Percentiles rank a stretch among this genome's conserved stretches.
Conservation (phyloP, 1,284 basidiomycete species). For the Taiwanofungus camphoratus region DNA sequence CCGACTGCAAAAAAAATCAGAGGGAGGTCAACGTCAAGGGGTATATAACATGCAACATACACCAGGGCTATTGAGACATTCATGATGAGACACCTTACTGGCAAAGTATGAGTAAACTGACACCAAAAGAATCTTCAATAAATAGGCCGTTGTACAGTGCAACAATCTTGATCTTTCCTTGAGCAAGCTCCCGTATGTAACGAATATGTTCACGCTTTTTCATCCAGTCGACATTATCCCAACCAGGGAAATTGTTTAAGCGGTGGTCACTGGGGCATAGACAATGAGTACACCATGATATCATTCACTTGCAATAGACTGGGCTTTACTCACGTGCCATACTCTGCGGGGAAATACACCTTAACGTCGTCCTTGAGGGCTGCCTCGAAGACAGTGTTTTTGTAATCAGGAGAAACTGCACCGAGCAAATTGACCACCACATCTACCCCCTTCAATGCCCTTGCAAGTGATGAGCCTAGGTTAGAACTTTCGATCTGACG, state of each 20-base stretch:
- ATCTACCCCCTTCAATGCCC: constrained; percentile 19
- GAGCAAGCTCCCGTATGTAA: constrained; percentile 13
- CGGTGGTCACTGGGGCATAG: constrained; percentile 20
- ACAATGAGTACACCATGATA: neutral
- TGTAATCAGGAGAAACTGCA: constrained; percentile 5
- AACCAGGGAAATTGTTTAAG: constrained; percentile 21
- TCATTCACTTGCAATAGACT: neutral
- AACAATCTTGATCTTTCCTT: constrained; percentile 20
- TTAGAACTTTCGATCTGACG: constrained; percentile 8
- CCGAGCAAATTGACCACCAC: constrained; percentile 20
- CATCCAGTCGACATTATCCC: constrained; percentile 19
- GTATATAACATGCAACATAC: constrained; percentile 1
- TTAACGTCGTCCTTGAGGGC: constrained; percentile 16
- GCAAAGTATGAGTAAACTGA: constrained; percentile 10
- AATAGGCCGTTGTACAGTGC: constrained; percentile 22
- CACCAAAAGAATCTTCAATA: constrained; percentile 16
- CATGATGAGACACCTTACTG: neutral
- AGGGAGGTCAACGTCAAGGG: too few relatives aligned
- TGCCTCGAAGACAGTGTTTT: constrained; percentile 15
- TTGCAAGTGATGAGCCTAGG: constrained; percentile 9
- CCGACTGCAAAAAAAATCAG: constrained; percentile 18
- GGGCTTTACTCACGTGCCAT: constrained; percentile 20
- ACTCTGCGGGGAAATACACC: constrained; percentile 27
- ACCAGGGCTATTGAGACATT: neutral
- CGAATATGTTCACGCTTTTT: constrained; percentile 17